Conservation (phyloP, 768 basidiomycete genomes). For the Paxillus rubicundulus region DNA sequence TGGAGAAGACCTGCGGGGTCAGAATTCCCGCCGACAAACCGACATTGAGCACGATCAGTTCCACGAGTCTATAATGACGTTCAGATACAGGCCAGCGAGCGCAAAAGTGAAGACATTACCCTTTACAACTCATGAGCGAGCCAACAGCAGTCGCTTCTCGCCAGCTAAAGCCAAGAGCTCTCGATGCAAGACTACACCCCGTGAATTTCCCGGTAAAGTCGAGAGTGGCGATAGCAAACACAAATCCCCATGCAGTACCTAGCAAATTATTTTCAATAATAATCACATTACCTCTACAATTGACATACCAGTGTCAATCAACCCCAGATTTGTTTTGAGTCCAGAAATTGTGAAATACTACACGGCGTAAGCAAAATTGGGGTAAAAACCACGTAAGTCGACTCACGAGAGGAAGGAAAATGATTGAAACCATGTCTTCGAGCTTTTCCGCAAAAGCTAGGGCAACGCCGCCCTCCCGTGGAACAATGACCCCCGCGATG, state of each 20-base stretch:
- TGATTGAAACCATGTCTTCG: conserved; percentile 89
- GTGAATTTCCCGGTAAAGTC: conserved; percentile 90
- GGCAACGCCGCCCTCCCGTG: conserved; percentile 82
- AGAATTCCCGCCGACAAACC: conserved; percentile 81
- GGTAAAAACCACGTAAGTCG: not conserved
- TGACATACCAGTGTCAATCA: conserved; percentile 67
- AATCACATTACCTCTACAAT: not conserved
- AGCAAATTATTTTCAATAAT: not conserved
- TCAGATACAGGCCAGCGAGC: conserved; percentile 5
- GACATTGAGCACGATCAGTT: conserved; percentile 95
- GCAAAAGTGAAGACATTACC: conserved; percentile 45
- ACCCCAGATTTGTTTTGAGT: conserved; percentile 83
- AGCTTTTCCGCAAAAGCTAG: conserved; percentile 88
- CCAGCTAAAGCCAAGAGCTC: conserved; percentile 68
- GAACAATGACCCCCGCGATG: conserved; percentile 76
- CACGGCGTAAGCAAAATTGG: not conserved
- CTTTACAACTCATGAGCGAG: conserved; percentile 94
- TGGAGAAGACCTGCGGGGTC: conserved; percentile 78
- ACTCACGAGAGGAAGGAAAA: conserved; percentile 83
- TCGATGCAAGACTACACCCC: conserved; percentile 72
- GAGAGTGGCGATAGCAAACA: conserved; percentile 68
- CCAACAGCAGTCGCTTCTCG: conserved; percentile 85
- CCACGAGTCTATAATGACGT: conserved; percentile 60
- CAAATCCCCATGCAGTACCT: conserved; percentile 87
- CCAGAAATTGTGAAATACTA: conserved; percentile 95